These are phyloP conservation scores for Saussurea involucrata DNA, from an alignment of 129 eudicot genomes.

Conservation along the genomic window DNA sequence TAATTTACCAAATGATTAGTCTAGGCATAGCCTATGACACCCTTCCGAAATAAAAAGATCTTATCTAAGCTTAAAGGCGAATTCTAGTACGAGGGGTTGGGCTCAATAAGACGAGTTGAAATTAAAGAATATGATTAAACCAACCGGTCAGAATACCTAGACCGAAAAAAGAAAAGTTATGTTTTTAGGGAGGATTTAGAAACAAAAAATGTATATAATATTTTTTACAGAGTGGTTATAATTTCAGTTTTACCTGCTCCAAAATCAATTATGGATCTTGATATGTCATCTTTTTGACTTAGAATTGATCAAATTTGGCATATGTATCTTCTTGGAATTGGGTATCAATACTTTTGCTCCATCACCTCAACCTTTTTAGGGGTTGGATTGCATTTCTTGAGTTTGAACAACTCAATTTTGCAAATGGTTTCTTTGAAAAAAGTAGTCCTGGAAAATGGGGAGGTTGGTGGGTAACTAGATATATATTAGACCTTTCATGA, in stretches of 20 bases:
- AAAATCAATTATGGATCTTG: slow-evolving; percentile 18
- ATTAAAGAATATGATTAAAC: slow-evolving; percentile 28
- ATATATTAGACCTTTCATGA: too few relatives aligned
- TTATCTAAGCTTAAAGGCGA: not conserved
- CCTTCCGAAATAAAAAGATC: too few relatives aligned
- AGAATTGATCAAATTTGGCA: slow-evolving; percentile 12
- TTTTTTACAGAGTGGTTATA: slow-evolving; percentile 33
- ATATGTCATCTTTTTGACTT: slow-evolving; percentile 28
- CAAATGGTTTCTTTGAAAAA: not conserved
- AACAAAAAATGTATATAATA: slow-evolving; percentile 4
- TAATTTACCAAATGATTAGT: too few relatives aligned
- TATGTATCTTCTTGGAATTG: not conserved
- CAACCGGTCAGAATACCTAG: not conserved
- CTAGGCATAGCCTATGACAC: too few relatives aligned
- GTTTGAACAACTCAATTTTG: slow-evolving; percentile 6
- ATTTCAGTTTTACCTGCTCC: slow-evolving; percentile 77
- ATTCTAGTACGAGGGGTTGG: slow-evolving; percentile 7
- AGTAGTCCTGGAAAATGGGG: not conserved
- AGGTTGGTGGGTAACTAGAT: not conserved
- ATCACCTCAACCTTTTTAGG: not conserved
- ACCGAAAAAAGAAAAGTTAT: slow-evolving; percentile 1
- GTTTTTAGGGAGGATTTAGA: not conserved
- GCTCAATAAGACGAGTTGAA: slow-evolving; percentile 14
- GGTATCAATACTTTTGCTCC: not conserved
- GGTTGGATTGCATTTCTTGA: not conserved